Evolutionary conservation across 2,329 filamentous ascomycete species (phyloP).

Genomic region (Trematosphaeria pertusa): DNA sequence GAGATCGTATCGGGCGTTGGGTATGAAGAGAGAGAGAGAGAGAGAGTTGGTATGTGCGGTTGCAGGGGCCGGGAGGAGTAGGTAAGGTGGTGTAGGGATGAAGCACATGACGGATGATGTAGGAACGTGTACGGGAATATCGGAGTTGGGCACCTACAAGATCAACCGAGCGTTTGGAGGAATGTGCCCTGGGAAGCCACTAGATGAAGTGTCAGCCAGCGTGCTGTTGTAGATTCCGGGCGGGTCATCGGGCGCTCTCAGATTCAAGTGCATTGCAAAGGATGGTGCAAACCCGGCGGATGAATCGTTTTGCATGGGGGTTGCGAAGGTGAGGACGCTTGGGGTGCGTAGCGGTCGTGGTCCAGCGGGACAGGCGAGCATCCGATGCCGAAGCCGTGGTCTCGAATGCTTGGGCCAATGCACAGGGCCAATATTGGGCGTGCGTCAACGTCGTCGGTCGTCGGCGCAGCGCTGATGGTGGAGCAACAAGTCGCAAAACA

Average conservation of each 20-base stretch:
- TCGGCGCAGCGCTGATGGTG: conserved; percentile 7
- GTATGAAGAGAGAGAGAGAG: neutral
- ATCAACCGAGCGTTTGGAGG: conserved; percentile 77
- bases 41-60: neutral
- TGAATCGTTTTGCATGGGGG: conserved; percentile 8
- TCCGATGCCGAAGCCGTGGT: conserved; percentile 8
- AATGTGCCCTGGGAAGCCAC: conserved; percentile 80
- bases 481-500: conserved; percentile 3
- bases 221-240: conserved; percentile 3
- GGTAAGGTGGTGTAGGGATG: conserved; percentile 1
- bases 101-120: conserved; percentile 7
- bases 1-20: conserved; percentile 10
- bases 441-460: conserved; percentile 4
- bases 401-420: neutral
- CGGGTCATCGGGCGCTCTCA: no score
- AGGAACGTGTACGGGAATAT: conserved; percentile 3
- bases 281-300: conserved; percentile 5
- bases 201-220: conserved; percentile 47
- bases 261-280: no score
- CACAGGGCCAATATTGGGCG: conserved; percentile 9
- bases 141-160: conserved; percentile 69
- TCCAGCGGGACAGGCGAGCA: conserved; percentile 1
- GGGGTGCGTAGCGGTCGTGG: conserved; percentile 11
- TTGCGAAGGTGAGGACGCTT: conserved; percentile 12
- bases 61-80: neutral